Evolutionary conservation across 805 yeast species (phyloP).

Genomic region (Candida hispaniensis): DNA sequence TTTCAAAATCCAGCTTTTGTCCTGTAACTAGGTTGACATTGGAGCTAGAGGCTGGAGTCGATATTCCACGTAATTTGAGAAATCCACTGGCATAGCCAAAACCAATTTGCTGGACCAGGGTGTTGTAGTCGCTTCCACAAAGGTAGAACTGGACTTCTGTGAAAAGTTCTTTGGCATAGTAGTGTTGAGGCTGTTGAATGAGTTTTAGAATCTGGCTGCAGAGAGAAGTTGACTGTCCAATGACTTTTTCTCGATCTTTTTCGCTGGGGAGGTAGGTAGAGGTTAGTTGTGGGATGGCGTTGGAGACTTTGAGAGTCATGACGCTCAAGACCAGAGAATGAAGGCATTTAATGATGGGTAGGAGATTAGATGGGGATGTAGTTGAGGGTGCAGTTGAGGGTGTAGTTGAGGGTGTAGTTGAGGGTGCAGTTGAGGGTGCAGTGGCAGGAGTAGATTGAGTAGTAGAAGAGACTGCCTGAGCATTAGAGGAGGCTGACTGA

Average conservation of each 20-base stretch:
- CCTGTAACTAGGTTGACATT: slow-evolving; percentile 26
- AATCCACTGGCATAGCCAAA: slow-evolving; percentile 26
- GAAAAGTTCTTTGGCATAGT: slow-evolving; percentile 19
- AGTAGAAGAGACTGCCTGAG: too few species aligned
- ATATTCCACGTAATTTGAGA: slow-evolving; percentile 19
- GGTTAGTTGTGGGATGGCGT: neutral
- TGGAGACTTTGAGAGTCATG: neutral
- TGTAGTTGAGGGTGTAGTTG: neutral
- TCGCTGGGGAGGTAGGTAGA: slow-evolving; percentile 13
- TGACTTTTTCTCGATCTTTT: slow-evolving; percentile 21
- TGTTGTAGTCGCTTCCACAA: slow-evolving; percentile 19
- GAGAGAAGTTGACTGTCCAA: slow-evolving; percentile 21
- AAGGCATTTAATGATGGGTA: slow-evolving; percentile 1
- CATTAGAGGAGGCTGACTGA: too few species aligned
- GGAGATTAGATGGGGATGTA: neutral
- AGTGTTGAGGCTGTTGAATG: slow-evolving; percentile 19
- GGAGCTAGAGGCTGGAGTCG: slow-evolving; percentile 2
- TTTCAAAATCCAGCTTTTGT: slow-evolving; percentile 19
- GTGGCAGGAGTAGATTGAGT: too few species aligned
- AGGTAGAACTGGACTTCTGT: slow-evolving; percentile 22
- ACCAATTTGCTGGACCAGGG: slow-evolving; percentile 24
- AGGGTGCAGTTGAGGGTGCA: neutral
- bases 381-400: slow-evolving; percentile 1
- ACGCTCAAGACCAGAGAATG: slow-evolving; percentile 3
- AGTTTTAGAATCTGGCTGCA: slow-evolving; percentile 21